These are phyloP conservation scores for Ascochyta fabae DNA, from an alignment of 2,329 filamentous ascomycete species.

Conservation along the genomic window DNA sequence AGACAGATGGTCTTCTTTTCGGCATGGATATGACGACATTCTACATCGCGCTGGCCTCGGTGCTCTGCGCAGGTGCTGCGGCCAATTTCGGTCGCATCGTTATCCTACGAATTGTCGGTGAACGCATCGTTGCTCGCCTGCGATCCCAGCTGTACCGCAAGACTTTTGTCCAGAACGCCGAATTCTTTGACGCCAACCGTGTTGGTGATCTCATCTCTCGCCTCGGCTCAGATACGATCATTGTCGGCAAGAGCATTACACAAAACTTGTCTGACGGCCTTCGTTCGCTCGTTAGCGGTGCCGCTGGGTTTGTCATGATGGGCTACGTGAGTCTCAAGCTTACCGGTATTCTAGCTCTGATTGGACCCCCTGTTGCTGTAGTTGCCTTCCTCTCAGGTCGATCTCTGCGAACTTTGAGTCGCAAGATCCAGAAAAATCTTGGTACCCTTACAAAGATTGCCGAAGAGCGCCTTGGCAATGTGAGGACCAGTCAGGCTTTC, in stretches of 20 bases:
- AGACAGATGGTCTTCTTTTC: slow-evolving; percentile 72
- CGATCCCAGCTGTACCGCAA: slow-evolving; percentile 88
- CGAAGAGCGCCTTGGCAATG: slow-evolving; percentile 95
- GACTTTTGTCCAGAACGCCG: slow-evolving; percentile 96
- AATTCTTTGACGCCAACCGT: slow-evolving; percentile 98
- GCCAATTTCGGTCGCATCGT: slow-evolving; percentile 96
- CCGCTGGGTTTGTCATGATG: slow-evolving; percentile 90
- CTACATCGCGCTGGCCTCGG: slow-evolving; percentile 75
- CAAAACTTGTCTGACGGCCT: slow-evolving; percentile 98
- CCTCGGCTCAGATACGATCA: slow-evolving; percentile 93
- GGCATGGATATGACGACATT: slow-evolving; percentile 87
- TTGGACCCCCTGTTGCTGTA: slow-evolving; percentile 89
- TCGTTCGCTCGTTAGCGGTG: slow-evolving; percentile 85
- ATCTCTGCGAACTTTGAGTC: slow-evolving; percentile 84
- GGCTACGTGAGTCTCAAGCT: slow-evolving; percentile 92
- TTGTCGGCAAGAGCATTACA: slow-evolving; percentile 97
- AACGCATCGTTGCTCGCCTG: slow-evolving; percentile 89
- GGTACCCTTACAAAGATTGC: slow-evolving; percentile 95
- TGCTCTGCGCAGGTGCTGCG: slow-evolving; percentile 82
- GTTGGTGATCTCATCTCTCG: slow-evolving; percentile 96
- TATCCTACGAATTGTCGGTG: slow-evolving; percentile 89
- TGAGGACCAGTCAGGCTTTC: slow-evolving; percentile 95
- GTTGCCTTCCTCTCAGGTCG: slow-evolving; percentile 92
- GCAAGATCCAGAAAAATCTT: slow-evolving; percentile 91
- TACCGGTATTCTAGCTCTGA: slow-evolving; percentile 82